Evolutionary conservation across 495 filamentous ascomycete species (phyloP), one percentile per base, ranked within the genome.

Genomic region (Aspergillus funiculosus): DNA sequence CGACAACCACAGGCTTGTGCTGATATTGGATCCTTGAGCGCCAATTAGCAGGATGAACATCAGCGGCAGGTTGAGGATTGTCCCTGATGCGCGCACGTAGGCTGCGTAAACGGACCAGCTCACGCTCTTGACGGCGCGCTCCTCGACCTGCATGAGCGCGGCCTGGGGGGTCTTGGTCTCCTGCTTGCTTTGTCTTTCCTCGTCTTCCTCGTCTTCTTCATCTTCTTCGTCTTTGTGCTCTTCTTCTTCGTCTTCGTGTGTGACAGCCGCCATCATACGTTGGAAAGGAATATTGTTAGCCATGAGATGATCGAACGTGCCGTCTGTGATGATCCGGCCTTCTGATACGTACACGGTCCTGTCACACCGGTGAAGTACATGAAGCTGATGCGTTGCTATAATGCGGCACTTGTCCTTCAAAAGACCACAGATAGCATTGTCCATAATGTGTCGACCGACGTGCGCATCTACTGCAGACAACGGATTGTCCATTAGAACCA

Each of bases 391-490:
- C 6, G 92, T 97, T 15, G 92, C 94, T 38, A 98, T 73, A 35
- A 98, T 85, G 56, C 89, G 80, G 6, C 90, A 94, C 62, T 96
- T 98, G 24, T 81, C 75, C 29, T 66, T 75, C 18, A 98, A 74
- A 13, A 98, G 74, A 46, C 92, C 94, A 39, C 94, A 90, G 24
- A 98, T 77, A 5, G 96, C 94, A 51, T 87, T 84, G 58, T 96
- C 82, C 52, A 96, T 95, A 31, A 98, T 70, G 62, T 97, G 92
- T 44, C 87, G 76, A 24, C 92, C 91, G 45, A 97, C 92, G 59
- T 98, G 92, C 51, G 94, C 90, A 64, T 98, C 92, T 10, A 98
- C 94, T 2, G 92, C 92, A 19, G 91, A 95, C 14, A 98, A 73
- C 41, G 85, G 81, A 60, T 98, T 94, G 56, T 98, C 92, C 4